Base-by-base conservation (phyloP, 2,329 filamentous ascomycete species). In the Neofusicoccum cordaticola region DNA sequence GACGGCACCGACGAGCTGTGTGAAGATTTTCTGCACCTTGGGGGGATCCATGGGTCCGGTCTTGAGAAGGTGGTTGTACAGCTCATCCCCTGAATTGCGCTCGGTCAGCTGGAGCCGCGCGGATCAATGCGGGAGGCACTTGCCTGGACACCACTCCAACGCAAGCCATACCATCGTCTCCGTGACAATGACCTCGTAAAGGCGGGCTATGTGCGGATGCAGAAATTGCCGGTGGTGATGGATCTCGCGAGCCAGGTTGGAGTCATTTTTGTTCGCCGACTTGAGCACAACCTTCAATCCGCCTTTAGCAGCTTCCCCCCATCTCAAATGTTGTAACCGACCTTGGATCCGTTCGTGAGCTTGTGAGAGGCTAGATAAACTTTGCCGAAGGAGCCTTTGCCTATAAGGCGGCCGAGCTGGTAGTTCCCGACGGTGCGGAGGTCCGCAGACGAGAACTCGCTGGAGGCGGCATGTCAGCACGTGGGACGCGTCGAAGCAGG, bases 161-260 rank as follows among this genome's bases (percentile, higher is more conserved):
- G 96, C 95, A 73, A 99, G 85, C 95, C 95, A 99, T 61, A 99
- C 96, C 77, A 98, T 79, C 57, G 83, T 88, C 79, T 99, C 95
- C 1, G 95, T 99, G 67, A 99, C 93, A 71, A 99, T 96, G 66
- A 99, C 94, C 82, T 99, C 95, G 82, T 99, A 98, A 22, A 99
- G 83, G 58, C 95, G 87, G 51, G 95, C 93, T 72, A 99, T 99
- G 79, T 99, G 95, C 22, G 95, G 95, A 74, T 99, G 95, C 69
- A 97, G 86, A 78, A 99, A 97, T 78, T 99, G 95, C 70, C 95
- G 91, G 77, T 99, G 95, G 77, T 99, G 95, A 78, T 99, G 95
- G 71, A 99, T 99, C 78, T 99, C 95, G 71, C 95, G 90, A 15
- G 94, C 94, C 56, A 99, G 88, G 76, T 99, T 99, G 63, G 92